Base-by-base conservation (phyloP, 345 rosid species). In the Bruguiera sexangula region DNA sequence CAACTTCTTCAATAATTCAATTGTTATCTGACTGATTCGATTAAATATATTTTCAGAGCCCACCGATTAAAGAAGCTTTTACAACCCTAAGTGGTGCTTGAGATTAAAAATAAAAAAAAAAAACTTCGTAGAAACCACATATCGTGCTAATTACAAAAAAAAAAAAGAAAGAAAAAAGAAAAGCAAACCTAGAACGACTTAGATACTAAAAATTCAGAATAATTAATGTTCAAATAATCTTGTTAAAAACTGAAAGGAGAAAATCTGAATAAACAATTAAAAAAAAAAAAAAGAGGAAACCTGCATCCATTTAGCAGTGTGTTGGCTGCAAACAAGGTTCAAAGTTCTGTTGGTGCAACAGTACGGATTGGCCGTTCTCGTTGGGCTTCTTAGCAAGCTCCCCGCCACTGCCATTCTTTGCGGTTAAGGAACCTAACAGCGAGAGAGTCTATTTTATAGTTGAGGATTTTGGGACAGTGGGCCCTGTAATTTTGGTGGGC, bases 281-380 rank as follows among this genome's bases (percentile, higher is more conserved):
- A 51, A 20, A 31, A 21, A 2, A 6, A 34, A 6, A 7, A 1
- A 46, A 36, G 26, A 22, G 16, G 3, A 48, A 24, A 70, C 74
- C 74, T 70, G 68, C 74, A 70, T 70, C 74, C 74, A 70, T 63
- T 70, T 70, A 13, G 74, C 56, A 39, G 68, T 70, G 10, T 70
- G 74, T 48, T 70, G 74, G 39, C 46, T 54, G 55, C 21, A 63
- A 29, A 63, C 68, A 20, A 70, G 62, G 31, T 68, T 63, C 13
- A 70, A 70, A 63, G 26, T 63, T 55, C 74, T 70, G 51, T 68
- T 18, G 27, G 20, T 70, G 2, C 30, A n/a, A 55, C 63, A 53
- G 8, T 21, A 54, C 22, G 13, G 59, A 70, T 36, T 62, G 8
- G 61, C 24, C 26, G 68, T 63, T 55, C 68, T 53, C 6, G 61